A percentile compares a stretch with the other conserved stretches of the same genome.
phyloP scores from a whole-genome alignment of 495 filamentous ascomycete genomes.

The Penicillium steckii region DNA sequence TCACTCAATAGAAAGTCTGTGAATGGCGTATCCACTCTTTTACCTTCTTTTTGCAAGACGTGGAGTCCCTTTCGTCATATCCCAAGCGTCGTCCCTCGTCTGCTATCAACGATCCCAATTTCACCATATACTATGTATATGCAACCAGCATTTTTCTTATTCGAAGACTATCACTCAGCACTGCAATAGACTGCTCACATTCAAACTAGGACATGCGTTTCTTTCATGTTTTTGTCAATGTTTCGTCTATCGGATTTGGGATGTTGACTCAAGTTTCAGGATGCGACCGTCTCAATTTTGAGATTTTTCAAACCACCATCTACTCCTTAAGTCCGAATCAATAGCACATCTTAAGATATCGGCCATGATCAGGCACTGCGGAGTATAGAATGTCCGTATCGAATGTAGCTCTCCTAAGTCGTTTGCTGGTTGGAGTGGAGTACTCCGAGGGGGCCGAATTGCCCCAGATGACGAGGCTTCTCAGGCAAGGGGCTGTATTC shows the following conservation, averaged over 20 bases:
- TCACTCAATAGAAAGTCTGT: neutral
- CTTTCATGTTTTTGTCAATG: neutral
- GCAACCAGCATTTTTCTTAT: no score
- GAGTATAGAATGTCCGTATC: no score
- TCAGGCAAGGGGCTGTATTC: neutral
- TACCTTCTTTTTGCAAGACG: neutral
- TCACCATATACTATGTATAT: no score
- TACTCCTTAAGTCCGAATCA: neutral
- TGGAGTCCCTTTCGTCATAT: neutral
- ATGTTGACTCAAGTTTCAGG: neutral
- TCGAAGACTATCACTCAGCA: no score
- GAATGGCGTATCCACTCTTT: neutral
- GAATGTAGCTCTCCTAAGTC: no score
- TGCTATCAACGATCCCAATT: no score
- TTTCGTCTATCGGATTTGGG: neutral
- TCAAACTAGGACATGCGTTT: no score
- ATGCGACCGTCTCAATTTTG: neutral
- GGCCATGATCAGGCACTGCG: no score
- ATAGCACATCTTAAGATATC: neutral
- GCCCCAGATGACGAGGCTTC: neutral
- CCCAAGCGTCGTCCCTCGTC: neutral
- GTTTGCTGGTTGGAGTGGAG: no score
- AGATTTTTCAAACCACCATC: neutral
- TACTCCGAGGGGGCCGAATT: neutral
- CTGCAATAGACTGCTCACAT: no score